These are phyloP conservation scores for Myrmaecium sp. DNA, from an alignment of 2,329 filamentous ascomycete genomes.

Conservation along the genomic window DNA sequence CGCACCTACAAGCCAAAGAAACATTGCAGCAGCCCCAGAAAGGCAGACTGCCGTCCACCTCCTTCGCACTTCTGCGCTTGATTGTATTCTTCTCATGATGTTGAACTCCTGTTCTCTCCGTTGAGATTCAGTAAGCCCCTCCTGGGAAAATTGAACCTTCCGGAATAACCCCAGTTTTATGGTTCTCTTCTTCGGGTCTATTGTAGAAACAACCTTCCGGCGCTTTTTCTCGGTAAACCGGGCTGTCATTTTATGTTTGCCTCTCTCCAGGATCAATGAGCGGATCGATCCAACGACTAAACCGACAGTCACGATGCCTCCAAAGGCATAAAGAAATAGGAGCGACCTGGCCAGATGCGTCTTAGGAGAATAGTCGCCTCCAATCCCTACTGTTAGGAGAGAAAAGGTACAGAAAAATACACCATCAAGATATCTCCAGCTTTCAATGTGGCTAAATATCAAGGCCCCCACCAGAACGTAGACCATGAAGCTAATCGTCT, in stretches of 20 bases:
- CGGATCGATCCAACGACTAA: conserved; percentile 37
- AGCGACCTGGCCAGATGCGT: conserved; percentile 33
- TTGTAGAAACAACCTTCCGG: conserved; percentile 21
- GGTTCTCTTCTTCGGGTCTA: conserved; percentile 22
- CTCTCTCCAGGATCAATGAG: conserved; percentile 31
- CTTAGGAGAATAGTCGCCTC: conserved; percentile 30
- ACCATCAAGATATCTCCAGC: conserved; percentile 35
- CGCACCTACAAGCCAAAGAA: conserved; percentile 32
- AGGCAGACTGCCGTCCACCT: conserved; percentile 24
- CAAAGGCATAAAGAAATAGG: conserved; percentile 37
- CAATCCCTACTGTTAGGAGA: conserved; percentile 37
- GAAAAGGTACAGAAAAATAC: conserved; percentile 42
- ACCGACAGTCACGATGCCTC: conserved; percentile 37
- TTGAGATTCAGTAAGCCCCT: conserved; percentile 19
- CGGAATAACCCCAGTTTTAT: conserved; percentile 26
- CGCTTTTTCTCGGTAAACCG: conserved; percentile 33
- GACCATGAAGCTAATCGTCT: conserved; percentile 32
- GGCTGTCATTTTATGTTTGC: conserved; percentile 33
- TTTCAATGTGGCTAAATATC: conserved; percentile 31
- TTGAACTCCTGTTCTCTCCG: conserved; percentile 31
- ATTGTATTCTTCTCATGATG: conserved; percentile 25
- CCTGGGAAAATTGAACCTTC: conserved; percentile 23
- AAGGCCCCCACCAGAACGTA: conserved; percentile 32
- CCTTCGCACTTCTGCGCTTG: conserved; percentile 17
- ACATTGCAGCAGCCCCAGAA: conserved; percentile 20